Evolutionary conservation across 495 filamentous ascomycete genomes (phyloP), one percentile per base, ranked within the genome.

Genomic region (Hyaloscypha bicolor): DNA sequence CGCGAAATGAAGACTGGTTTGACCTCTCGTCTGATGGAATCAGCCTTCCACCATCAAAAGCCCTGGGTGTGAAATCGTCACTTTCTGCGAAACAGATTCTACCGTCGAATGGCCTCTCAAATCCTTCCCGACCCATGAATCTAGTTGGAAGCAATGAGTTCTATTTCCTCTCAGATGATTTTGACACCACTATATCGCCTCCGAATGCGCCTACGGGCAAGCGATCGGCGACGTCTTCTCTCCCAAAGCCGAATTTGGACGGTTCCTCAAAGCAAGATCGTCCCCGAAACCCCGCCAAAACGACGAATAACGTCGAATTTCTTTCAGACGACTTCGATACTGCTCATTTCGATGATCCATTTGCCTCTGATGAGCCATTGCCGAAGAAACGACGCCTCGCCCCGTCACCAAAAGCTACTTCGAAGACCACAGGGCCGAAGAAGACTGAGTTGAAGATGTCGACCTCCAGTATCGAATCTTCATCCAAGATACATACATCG

Each of bases 251-350:
- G n/a, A 61, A 29, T 35, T 9, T 2, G 30, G n/a, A 0, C 56
- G 32, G 25, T 32, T 4, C 30, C 4, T 37, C n/a, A 30, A 59
- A 59, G 32, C 56, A 21, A 22, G 56, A 29, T 59, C 14, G 19
- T 9, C 59, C 37, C 11, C 19, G 19, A 48, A 48, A 48, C n/a
- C n/a, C 45, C 5, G 22, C 30, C n/a, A 63, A 35, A 25, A 19
- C 6, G 22, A 4, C n/a, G 8, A 21, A 64, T 9, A 73, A 71
- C 45, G 75, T 76, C 60, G 37, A 77, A 39, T 75, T 86, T 60
- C 73, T 83, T 14, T 86, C 83, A 0, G 83, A 88, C 66, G 82
- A 87, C 25, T 78, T 83, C 64, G 74, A 78, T 32, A 25, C 25
- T 25, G 25, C 25, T 25, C 25, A 25, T 29, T 78, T 83, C 64